phyloP scores from a whole-genome alignment of 805 yeast genomes.

The Danielozyma ontarioensis region DNA sequence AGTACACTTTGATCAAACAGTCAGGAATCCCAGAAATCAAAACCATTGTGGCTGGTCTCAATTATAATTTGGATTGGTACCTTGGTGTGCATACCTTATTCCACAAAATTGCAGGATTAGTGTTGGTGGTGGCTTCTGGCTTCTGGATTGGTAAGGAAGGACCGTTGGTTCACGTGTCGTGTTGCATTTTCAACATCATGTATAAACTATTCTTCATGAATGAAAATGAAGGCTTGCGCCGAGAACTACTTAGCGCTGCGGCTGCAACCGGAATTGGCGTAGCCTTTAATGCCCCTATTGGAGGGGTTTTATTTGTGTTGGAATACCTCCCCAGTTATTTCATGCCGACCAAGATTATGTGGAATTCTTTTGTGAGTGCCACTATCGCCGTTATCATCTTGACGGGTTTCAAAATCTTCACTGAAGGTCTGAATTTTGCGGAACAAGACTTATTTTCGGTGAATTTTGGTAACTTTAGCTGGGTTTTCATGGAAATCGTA shows the following conservation, averaged over 20 bases:
- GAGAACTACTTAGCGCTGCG: constrained; percentile 70
- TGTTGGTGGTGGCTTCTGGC: constrained; percentile 69
- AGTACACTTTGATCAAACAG: constrained; percentile 26
- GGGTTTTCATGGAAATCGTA: constrained; percentile 65
- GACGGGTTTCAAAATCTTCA: constrained; percentile 32
- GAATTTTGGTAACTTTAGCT: constrained; percentile 64
- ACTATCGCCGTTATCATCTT: constrained; percentile 65
- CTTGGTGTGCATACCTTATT: constrained; percentile 48
- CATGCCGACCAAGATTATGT: constrained; percentile 60
- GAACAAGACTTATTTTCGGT: constrained; percentile 54
- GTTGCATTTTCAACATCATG: constrained; percentile 45
- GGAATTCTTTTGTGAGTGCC: constrained; percentile 81
- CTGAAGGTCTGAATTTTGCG: constrained; percentile 33
- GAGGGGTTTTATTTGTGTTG: constrained; percentile 76
- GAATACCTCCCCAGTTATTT: constrained; percentile 65
- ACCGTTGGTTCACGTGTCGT: constrained; percentile 75
- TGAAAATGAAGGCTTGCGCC: constrained; percentile 51
- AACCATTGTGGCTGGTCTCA: constrained; percentile 61
- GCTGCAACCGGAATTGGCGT: constrained; percentile 81
- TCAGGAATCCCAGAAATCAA: constrained; percentile 76
- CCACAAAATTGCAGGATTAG: constrained; percentile 52
- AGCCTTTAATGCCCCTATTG: constrained; percentile 84
- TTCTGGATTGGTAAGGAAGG: constrained; percentile 85
- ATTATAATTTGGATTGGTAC: constrained; percentile 41
- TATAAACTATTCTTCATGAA: constrained; percentile 22